Evolutionary conservation across 805 yeast genomes (phyloP).

Genomic region (Hyphopichia homilentoma): DNA sequence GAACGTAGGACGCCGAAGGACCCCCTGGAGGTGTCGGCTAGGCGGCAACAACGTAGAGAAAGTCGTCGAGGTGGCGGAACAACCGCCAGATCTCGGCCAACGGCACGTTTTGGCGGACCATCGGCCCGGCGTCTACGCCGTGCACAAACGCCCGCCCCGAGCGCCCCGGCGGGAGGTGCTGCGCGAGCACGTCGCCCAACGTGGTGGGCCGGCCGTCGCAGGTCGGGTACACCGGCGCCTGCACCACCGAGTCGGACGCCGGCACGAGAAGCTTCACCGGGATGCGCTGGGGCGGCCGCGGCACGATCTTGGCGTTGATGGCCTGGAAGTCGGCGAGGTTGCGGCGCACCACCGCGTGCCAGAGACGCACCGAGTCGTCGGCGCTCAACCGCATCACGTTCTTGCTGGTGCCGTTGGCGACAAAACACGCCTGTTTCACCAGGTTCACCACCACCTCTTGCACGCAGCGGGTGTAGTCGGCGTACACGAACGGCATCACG

Average conservation of each 20-base stretch:
- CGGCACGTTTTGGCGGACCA: slow-evolving; percentile 13
- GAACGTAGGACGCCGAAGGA: no score
- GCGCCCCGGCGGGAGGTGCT: slow-evolving; percentile 12
- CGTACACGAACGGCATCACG: slow-evolving; percentile 27
- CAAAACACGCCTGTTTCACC: slow-evolving; percentile 76
- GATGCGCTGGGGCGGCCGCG: slow-evolving; percentile 23
- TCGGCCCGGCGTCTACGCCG: slow-evolving; percentile 22
- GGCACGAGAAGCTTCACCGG: slow-evolving; percentile 50
- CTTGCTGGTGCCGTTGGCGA: slow-evolving; percentile 73
- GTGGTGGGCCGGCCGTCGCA: slow-evolving; percentile 6
- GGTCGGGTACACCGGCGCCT: slow-evolving; percentile 16
- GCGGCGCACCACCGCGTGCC: slow-evolving; percentile 46
- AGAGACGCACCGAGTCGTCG: slow-evolving; percentile 52
- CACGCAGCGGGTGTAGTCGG: slow-evolving; percentile 27
- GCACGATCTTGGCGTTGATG: slow-evolving; percentile 24
- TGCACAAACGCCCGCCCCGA: slow-evolving; percentile 22
- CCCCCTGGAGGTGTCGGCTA: no score
- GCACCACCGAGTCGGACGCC: slow-evolving; percentile 31
- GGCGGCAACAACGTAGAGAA: slow-evolving; percentile 33
- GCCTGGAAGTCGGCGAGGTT: slow-evolving; percentile 23
- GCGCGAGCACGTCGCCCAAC: slow-evolving; percentile 9
- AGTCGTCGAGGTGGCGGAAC: slow-evolving; percentile 34
- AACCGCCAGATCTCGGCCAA: slow-evolving; percentile 28
- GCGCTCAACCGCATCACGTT: slow-evolving; percentile 75
- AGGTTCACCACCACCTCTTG: slow-evolving; percentile 67